Base-by-base conservation (phyloP, 148 eudicot species). In the Limonium bicolor region DNA sequence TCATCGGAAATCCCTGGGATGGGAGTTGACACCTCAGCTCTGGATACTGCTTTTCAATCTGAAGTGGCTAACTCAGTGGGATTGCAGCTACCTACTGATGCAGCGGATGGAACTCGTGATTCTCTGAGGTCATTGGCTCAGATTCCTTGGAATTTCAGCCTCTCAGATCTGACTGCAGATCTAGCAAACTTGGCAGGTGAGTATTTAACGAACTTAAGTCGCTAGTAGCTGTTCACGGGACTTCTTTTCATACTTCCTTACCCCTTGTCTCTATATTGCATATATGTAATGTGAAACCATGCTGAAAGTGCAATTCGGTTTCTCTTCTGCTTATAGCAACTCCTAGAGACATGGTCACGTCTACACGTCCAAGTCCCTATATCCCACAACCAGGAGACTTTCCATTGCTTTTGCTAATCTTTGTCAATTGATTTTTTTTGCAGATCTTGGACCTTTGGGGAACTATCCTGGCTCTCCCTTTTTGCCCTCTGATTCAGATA, bases 391-490 rank as follows among this genome's bases (percentile, higher is more conserved):
- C 13, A 20, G 3, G 15, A 20, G 51, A 7, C 30, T 51, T 53
- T 17, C 20, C 14, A 20, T 5, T 59, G 25, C 5, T 34, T 25
- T 41, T 55, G 5, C 18, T 34, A 13, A 37, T 36, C 16, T 10
- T 24, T 43, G 26, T 22, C 9, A 21, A 24, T 9, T 20, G 42
- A 24, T 46, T 10, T 16, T 17, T 26, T 53, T 18, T 24, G 54
- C 87, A 90, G 99, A 90, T 76, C 78, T 90, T 60, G 97, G 97
- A 58, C 73, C 81, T 31, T 67, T 90, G 60, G 95, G 99, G 61
- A 84, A 90, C 60, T 90, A 90, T 73, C 87, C 95, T 29, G 93
- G 95, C 30, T 90, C 95, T 11, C 95, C 99, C 10, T 90, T 84
- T 62, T 59, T 90, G 51, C 88, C 72, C 35, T 90, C 99, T 46